These are phyloP conservation scores for Penicillium expansum DNA, from an alignment of 2,329 filamentous ascomycete genomes.

Conservation along the genomic window DNA sequence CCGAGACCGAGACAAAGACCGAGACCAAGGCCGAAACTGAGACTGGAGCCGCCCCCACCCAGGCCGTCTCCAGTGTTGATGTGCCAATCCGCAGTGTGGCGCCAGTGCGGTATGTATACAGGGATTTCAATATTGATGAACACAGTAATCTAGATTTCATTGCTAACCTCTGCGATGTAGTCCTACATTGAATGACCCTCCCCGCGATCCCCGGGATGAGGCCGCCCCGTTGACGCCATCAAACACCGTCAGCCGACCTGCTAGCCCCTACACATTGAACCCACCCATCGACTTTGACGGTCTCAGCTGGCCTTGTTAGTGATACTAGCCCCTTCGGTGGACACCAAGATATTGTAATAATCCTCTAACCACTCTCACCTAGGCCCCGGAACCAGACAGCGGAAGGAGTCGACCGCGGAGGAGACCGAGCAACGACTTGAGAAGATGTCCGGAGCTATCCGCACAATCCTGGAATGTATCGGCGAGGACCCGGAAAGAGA, in stretches of 20 bases:
- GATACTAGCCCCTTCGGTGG: not conserved
- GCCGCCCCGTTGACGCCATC: constrained; percentile 51
- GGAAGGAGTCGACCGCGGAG: constrained; percentile 57
- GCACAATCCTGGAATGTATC: constrained; percentile 64
- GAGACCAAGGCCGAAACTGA: constrained; percentile 18
- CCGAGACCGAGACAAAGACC: constrained; percentile 16
- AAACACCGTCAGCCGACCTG: constrained; percentile 50
- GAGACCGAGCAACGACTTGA: constrained; percentile 56
- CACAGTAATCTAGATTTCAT: not conserved
- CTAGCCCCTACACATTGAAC: constrained; percentile 50
- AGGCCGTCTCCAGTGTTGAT: constrained; percentile 14
- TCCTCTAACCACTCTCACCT: constrained; percentile 13
- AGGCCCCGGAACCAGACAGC: constrained; percentile 49
- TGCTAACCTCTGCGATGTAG: constrained; percentile 18
- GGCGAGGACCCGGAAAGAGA: constrained; percentile 65
- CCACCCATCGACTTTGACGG: constrained; percentile 54
- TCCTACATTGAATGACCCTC: constrained; percentile 46
- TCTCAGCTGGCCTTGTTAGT: constrained; percentile 53
- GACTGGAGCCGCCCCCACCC: constrained; percentile 6
- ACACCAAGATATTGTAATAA: not conserved
- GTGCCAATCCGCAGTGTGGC: constrained; percentile 17
- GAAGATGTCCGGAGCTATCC: constrained; percentile 62
- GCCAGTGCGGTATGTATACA: constrained; percentile 26
- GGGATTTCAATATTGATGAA: not conserved
- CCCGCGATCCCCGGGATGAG: constrained; percentile 54